Evolutionary conservation across 2,329 filamentous ascomycete genomes (phyloP).

Genomic region (Pseudofabraea citricarpa): DNA sequence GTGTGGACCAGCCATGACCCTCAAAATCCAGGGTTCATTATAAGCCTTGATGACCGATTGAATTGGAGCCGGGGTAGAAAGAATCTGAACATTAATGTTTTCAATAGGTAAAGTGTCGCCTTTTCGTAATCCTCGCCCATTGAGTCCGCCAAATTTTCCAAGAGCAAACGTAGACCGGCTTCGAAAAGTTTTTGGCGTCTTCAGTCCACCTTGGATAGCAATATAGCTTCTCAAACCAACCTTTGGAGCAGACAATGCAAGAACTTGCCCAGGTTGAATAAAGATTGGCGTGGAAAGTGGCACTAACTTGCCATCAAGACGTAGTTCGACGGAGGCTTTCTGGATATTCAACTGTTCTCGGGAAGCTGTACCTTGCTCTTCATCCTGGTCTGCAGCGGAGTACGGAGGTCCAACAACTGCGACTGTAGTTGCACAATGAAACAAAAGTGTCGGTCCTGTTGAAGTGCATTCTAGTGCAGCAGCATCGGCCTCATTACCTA

Average conservation of each 20-base stretch:
- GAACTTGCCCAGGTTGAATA: conserved; percentile 42
- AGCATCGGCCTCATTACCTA: conserved; percentile 44
- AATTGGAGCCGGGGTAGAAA: background rate
- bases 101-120: conserved; percentile 27
- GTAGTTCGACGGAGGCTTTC: conserved; percentile 17
- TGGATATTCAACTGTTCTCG: no score
- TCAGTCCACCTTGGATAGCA: conserved; percentile 48
- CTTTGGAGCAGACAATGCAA: conserved; percentile 50
- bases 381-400: no score
- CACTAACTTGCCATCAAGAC: background rate
- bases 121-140: conserved; percentile 27
- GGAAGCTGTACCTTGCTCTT: no score
- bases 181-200: conserved; percentile 29
- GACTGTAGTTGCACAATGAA: conserved; percentile 44
- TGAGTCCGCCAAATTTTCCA: conserved; percentile 29
- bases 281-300: conserved; percentile 26
- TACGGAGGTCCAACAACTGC: conserved; percentile 53
- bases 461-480: conserved; percentile 57
- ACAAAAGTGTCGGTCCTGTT: conserved; percentile 52
- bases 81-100: background rate
- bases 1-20: conserved; percentile 16
- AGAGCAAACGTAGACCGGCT: conserved; percentile 29
- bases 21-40: background rate
- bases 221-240: conserved; percentile 50
- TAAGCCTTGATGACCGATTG: background rate